Evolutionary conservation across 1,284 basidiomycete species (phyloP), one percentile per base, ranked within the genome.

Genomic region (Amylostereum chailletii): DNA sequence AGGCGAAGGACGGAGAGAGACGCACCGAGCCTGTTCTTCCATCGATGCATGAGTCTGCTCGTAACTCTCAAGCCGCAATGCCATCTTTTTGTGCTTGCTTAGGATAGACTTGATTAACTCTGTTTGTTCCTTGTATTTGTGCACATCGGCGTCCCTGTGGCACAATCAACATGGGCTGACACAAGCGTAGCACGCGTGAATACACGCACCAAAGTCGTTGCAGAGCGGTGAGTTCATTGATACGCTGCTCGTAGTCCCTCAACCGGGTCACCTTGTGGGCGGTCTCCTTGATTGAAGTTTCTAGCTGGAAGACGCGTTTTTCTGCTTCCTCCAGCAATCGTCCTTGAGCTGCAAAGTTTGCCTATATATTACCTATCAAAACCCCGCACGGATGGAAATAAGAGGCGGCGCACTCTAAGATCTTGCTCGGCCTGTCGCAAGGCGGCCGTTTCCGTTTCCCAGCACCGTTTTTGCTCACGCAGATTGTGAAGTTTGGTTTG

Each of bases 231-330:
- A 86, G 74, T 56, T 87, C 83, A 42, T 86, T 79, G 40, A 91
- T 85, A 56, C 83, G 78, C 47, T 69, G 71, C 60, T 86, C 86
- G 51, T 87, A 89, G 59, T 88, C 85, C 52, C 73, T 68, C 43
- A 89, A 63, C 6, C 83, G 72, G 52, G 86, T 79, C 30, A 90
- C 74, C 58, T 88, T 88, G 61, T 83, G 83, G 51, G 82, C 77
- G 40, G 71, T 81, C 61, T 82, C 84, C 60, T 86, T 87, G 57
- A 72, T 74, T 56, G 78, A 71, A 3, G 82, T 86, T 61, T 81
- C 68, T 27, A 89, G 66, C 42, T 74, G 68, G 55, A 83, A 84
- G 1, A 84, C 75, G 19, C 76, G 65, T 44, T 76, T 71, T 9
- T 70, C 70, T 5, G 84, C 83, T 19, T 79, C 79, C 0, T 75